phyloP scores from a whole-genome alignment of 2,329 filamentous ascomycete species.

The Diaporthe citri region DNA sequence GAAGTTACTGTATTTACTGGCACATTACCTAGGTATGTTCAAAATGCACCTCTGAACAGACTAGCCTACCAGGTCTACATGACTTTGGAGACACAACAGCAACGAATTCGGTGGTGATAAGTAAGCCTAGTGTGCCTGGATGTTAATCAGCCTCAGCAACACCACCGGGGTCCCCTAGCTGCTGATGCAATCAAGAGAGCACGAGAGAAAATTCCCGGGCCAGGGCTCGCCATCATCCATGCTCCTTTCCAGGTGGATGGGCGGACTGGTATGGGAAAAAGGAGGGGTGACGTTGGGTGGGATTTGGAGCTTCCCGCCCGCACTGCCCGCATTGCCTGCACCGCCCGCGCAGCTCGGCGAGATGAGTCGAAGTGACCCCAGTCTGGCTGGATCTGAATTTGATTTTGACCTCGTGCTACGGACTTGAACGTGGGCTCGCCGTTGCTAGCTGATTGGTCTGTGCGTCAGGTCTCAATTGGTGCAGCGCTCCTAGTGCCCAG shows the following conservation, averaged over 20 bases:
- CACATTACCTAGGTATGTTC: background rate
- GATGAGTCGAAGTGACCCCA: constrained; percentile 34
- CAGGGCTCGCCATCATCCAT: constrained; percentile 9
- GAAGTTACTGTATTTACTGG: background rate
- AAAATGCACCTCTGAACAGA: background rate
- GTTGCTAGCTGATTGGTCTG: constrained; percentile 25
- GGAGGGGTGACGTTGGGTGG: constrained; percentile 20
- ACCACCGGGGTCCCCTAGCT: constrained; percentile 10
- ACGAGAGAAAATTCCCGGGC: background rate
- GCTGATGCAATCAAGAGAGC: background rate
- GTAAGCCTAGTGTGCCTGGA: background rate
- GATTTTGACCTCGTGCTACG: background rate
- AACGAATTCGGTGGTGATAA: background rate
- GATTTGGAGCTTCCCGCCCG: constrained; percentile 26
- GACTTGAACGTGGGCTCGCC: constrained; percentile 21
- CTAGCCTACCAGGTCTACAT: background rate
- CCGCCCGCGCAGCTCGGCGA: constrained; percentile 5
- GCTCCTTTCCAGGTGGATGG: background rate
- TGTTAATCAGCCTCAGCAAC: background rate
- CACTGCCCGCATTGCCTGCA: background rate
- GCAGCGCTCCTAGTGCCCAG: background rate
- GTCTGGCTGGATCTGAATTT: background rate
- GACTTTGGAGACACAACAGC: background rate
- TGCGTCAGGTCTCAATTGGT: constrained; percentile 19
- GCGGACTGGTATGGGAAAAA: background rate